These are phyloP conservation scores for Avicennia marina DNA, from an alignment of 257 asterid genomes.

Conservation along the genomic window DNA sequence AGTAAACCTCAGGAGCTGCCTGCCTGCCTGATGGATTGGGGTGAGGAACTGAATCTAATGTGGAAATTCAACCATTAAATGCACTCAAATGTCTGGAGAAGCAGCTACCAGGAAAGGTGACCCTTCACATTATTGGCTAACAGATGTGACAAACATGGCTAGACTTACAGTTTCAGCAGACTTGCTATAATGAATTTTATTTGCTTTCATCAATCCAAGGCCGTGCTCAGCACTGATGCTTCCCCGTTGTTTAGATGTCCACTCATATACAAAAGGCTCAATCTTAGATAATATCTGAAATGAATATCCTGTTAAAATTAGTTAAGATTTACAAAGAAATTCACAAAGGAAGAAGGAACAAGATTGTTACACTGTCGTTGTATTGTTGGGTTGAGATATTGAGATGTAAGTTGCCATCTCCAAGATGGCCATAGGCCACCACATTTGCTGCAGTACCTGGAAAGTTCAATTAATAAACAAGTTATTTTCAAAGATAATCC, in stretches of 20 bases:
- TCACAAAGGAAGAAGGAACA: slow-evolving; percentile 14
- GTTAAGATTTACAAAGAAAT: slow-evolving; percentile 12
- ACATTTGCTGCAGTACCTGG: slow-evolving; percentile 63
- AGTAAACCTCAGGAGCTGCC: no score
- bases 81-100: background rate
- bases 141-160: background rate
- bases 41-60: no score
- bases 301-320: slow-evolving; percentile 1
- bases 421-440: slow-evolving; percentile 93
- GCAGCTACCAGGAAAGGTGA: background rate
- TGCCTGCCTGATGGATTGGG: no score
- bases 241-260: slow-evolving; percentile 94
- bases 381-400: slow-evolving; percentile 74
- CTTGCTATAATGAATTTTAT: slow-evolving; percentile 90
- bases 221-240: slow-evolving; percentile 99
- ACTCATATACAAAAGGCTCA: slow-evolving; percentile 93
- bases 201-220: slow-evolving; percentile 93
- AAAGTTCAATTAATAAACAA: slow-evolving; percentile 10
- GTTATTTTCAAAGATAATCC: slow-evolving; percentile 2
- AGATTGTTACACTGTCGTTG: slow-evolving; percentile 51
- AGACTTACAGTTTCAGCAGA: slow-evolving; percentile 74
- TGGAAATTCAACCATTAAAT: background rate
- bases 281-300: slow-evolving; percentile 71
- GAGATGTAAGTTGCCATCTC: slow-evolving; percentile 95
- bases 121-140: background rate